Percentiles rank a stretch among this genome's conserved stretches.
These are phyloP conservation scores for Euphorbia corollata DNA, from an alignment of 441 rosid genomes.

Conservation along the genomic window DNA sequence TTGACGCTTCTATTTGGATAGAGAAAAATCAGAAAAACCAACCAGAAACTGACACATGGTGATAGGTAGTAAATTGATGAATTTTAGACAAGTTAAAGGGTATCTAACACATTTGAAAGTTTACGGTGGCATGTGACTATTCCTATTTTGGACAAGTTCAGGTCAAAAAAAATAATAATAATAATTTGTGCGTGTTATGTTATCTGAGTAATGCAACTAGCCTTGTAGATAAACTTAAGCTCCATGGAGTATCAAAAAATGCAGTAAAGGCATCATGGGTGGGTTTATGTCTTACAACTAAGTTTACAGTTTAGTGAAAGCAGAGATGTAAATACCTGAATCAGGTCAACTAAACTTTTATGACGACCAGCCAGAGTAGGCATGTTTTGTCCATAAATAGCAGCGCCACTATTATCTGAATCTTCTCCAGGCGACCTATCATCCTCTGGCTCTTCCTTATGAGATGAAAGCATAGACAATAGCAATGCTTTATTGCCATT, in stretches of 20 bases:
- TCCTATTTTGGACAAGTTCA: too few relatives aligned
- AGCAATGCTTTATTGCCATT: conserved; percentile 39
- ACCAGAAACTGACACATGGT: too few relatives aligned
- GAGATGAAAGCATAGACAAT: conserved; percentile 50
- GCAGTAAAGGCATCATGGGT: neutral
- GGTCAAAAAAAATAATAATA: too few relatives aligned
- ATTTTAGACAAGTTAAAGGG: too few relatives aligned
- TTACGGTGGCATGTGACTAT: too few relatives aligned
- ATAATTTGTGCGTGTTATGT: too few relatives aligned
- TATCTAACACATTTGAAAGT: too few relatives aligned
- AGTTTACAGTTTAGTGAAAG: neutral
- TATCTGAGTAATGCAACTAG: too few relatives aligned
- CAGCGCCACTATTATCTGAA: conserved; percentile 20
- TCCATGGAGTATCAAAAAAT: neutral
- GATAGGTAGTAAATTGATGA: neutral
- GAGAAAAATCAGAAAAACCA: too few relatives aligned
- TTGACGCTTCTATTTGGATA: too few relatives aligned
- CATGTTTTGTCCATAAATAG: conserved; percentile 27
- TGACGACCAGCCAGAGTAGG: conserved; percentile 46
- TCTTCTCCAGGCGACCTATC: conserved; percentile 42
- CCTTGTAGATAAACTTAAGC: neutral
- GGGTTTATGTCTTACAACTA: neutral
- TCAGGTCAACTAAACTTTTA: conserved; percentile 81
- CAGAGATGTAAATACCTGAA: conserved; percentile 55
- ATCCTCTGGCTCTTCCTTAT: conserved; percentile 76